phyloP scores from a whole-genome alignment of 1,284 basidiomycete genomes.

The Leucoagaricus sp. region DNA sequence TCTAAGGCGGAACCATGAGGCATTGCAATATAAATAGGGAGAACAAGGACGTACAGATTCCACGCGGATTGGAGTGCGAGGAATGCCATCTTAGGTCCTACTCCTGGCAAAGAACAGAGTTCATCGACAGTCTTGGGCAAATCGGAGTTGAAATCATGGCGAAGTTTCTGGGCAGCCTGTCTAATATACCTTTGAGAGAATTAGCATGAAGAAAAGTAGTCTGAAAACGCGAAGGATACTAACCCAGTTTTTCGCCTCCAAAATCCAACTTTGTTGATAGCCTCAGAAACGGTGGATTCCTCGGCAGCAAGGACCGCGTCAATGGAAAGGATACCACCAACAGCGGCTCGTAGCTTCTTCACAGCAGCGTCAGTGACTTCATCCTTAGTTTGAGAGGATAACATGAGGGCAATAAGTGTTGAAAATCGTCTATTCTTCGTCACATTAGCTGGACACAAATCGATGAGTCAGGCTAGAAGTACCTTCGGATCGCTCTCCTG shows the following conservation, averaged over 20 bases:
- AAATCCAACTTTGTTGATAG: slow-evolving; percentile 91
- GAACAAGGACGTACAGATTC: slow-evolving; percentile 61
- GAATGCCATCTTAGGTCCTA: slow-evolving; percentile 95
- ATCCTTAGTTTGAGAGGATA: slow-evolving; percentile 95
- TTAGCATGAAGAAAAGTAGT: not conserved
- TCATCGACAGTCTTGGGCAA: slow-evolving; percentile 88
- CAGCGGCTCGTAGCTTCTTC: slow-evolving; percentile 65
- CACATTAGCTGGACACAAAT: not conserved
- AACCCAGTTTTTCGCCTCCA: slow-evolving; percentile 87
- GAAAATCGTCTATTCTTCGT: slow-evolving; percentile 76
- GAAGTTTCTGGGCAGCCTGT: slow-evolving; percentile 66
- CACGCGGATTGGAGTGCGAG: slow-evolving; percentile 83
- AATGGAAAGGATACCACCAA: slow-evolving; percentile 81
- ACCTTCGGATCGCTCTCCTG: slow-evolving; percentile 72
- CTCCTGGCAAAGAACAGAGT: slow-evolving; percentile 81
- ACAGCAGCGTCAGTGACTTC: slow-evolving; percentile 88
- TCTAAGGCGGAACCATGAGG: slow-evolving; percentile 38
- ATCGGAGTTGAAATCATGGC: slow-evolving; percentile 75
- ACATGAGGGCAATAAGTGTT: slow-evolving; percentile 91
- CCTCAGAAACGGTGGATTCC: slow-evolving; percentile 61
- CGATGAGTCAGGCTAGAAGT: slow-evolving; percentile 15
- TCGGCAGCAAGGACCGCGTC: slow-evolving; percentile 71
- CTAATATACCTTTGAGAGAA: slow-evolving; percentile 64
- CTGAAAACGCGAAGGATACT: slow-evolving; percentile 21
- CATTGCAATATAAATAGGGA: slow-evolving; percentile 2